Percentiles rank a stretch among this genome's conserved stretches.
Evolutionary conservation across 2,329 filamentous ascomycete species (phyloP).

Genomic region (Sporothrix schenckii): DNA sequence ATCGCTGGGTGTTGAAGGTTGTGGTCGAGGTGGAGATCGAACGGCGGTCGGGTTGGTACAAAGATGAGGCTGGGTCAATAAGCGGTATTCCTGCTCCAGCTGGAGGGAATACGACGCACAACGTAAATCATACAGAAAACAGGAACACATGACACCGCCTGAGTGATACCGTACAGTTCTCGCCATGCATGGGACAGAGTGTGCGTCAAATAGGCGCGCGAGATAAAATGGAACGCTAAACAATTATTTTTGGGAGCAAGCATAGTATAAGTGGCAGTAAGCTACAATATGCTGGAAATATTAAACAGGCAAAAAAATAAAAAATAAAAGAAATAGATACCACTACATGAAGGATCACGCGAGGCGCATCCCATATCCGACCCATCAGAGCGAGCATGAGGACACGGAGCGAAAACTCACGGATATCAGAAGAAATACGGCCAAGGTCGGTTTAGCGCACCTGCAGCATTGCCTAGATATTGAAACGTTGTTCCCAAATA

Average conservation of each 20-base stretch:
- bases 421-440: neutral
- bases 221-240: slow-evolving; percentile 3
- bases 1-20: neutral
- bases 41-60: neutral
- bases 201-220: slow-evolving; percentile 16
- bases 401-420: neutral
- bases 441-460: slow-evolving; percentile 11
- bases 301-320: neutral
- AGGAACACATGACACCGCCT: slow-evolving; percentile 14
- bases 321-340: neutral
- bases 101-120: neutral
- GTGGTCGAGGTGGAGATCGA: neutral
- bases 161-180: neutral
- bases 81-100: slow-evolving; percentile 7
- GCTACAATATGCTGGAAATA: too few relatives aligned
- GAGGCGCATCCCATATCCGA: neutral
- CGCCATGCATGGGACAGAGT: neutral
- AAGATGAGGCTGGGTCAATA: slow-evolving; percentile 8
- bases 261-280: too few relatives aligned
- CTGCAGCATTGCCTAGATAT: slow-evolving; percentile 7
- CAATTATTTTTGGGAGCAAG: neutral
- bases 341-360: neutral
- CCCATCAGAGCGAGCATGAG: neutral
- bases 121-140: neutral
- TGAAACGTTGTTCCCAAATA: neutral